Base-by-base conservation (phyloP, 768 basidiomycete species). In the Strobilomyces dryophilus region DNA sequence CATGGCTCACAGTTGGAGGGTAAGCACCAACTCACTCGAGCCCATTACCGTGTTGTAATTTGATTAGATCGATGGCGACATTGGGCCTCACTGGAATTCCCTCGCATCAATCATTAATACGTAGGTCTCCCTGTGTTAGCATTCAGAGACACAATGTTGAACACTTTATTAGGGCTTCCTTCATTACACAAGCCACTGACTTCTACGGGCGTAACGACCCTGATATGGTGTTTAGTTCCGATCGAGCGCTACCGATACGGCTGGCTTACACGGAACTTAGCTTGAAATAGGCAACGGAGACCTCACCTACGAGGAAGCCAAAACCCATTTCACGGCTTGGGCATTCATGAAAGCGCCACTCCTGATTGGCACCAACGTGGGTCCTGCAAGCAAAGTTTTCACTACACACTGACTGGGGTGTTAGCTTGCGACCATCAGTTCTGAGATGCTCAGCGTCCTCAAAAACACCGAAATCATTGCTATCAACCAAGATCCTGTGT, bases 251-350 rank as follows among this genome's bases (percentile, higher is more conserved):
- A 2, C 32, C 42, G 17, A 29, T 36, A 45, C 42, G 18, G 31
- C 45, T 59, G 3, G 50, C 56, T 45, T 34, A 58, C 31, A 42
- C 45, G 34, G 45, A 27, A 42, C 36, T 21, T 14, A 82, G 82
- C 76, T 82, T 45, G 79, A 82, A 75, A 71, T 83, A 31, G 85
- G 85, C 18, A 85, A 86, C 54, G 83, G 82, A 9, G 66, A 78
- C 24, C 69, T 86, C 49, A 82, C 78, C 1, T 78, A 73, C 56
- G 82, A 86, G 9, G 85, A 87, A 68, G 71, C 79, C 20, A 85
- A 85, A 62, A 74, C 81, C 4, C 85, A 87, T 60, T 87, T 85
- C 65, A 86, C 85, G 0, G 81, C 79, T 1, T 86, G 85, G 85
- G 82, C 82, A 12, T 68, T 87, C 26, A 76, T 85, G 76, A 86